phyloP scores from a whole-genome alignment of 306 rosid species.

The Cicer judaicum region DNA sequence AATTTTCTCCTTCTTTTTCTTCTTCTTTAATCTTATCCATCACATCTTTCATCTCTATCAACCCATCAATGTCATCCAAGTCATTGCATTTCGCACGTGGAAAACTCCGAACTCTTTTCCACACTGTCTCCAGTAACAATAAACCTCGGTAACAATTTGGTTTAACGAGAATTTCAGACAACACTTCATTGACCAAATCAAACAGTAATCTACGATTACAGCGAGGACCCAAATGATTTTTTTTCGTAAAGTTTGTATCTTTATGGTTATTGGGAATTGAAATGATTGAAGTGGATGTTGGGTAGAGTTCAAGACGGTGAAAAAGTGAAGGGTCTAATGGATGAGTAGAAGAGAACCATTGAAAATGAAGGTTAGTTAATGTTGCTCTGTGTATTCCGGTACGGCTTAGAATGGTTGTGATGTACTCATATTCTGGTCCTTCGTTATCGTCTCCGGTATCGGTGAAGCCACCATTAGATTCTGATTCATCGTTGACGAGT shows the following conservation, averaged over 20 bases:
- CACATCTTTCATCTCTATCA: conserved; percentile 70
- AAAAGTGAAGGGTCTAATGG: conserved; percentile 72
- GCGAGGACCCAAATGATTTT: conserved; percentile 41
- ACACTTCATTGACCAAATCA: conserved; percentile 67
- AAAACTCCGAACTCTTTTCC: conserved; percentile 56
- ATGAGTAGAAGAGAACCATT: conserved; percentile 66
- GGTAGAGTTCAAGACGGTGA: conserved; percentile 57
- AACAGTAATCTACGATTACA: conserved; percentile 66
- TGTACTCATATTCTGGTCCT: conserved; percentile 58
- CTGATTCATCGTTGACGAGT: conserved; percentile 46
- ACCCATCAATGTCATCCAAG: conserved; percentile 74
- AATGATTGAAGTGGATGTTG: conserved; percentile 2
- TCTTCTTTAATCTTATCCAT: conserved; percentile 1
- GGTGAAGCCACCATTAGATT: conserved; percentile 44
- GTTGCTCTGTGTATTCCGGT: conserved; percentile 49
- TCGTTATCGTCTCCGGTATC: conserved; percentile 42
- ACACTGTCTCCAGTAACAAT: conserved; percentile 54
- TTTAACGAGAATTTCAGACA: conserved; percentile 53
- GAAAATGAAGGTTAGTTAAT: conserved; percentile 12
- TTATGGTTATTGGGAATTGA: not conserved
- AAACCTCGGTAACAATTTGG: conserved; percentile 35
- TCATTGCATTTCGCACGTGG: conserved; percentile 66
- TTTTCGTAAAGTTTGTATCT: conserved; percentile 25
- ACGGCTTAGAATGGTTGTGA: conserved; percentile 58
- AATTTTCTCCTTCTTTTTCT: conserved; percentile 53